Evolutionary conservation across 768 basidiomycete species (phyloP).

Genomic region (Lactarius vividus): DNA sequence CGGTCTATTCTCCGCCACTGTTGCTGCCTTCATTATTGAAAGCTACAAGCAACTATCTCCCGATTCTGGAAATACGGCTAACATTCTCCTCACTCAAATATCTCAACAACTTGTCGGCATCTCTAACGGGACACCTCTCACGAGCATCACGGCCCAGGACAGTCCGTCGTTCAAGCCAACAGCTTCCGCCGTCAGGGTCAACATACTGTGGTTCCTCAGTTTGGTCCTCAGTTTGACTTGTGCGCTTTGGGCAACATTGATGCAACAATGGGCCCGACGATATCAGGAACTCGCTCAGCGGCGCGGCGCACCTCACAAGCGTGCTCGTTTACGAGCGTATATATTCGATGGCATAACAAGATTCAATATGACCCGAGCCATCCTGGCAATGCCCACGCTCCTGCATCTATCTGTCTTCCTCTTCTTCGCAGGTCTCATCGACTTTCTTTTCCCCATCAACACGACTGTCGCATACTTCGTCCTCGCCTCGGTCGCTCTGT

Average conservation of each 20-base stretch:
- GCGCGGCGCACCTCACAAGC: neutral
- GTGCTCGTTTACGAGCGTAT: neutral
- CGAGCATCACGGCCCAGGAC: neutral
- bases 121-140: neutral
- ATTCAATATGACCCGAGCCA: neutral
- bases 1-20: conserved; percentile 16
- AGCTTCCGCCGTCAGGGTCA: conserved; percentile 15
- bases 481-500: conserved; percentile 3
- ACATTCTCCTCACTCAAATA: conserved; percentile 7
- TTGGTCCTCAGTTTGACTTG: conserved; percentile 8
- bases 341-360: neutral
- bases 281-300: neutral
- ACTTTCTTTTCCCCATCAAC: conserved; percentile 19
- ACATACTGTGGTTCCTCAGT: conserved; percentile 18
- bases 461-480: conserved; percentile 11
- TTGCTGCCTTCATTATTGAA: conserved; percentile 16
- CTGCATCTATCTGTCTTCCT: conserved; percentile 17
- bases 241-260: conserved; percentile 1
- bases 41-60: conserved; percentile 8
- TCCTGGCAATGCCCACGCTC: neutral
- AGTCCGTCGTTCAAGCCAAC: neutral
- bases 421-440: conserved; percentile 17
- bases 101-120: conserved; percentile 12
- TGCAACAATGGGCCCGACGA: conserved; percentile 1
- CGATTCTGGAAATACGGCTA: conserved; percentile 8